Evolutionary conservation across 2,329 filamentous ascomycete genomes (phyloP), one percentile per base, ranked within the genome.

Genomic region (Penicillium vulpinum): DNA sequence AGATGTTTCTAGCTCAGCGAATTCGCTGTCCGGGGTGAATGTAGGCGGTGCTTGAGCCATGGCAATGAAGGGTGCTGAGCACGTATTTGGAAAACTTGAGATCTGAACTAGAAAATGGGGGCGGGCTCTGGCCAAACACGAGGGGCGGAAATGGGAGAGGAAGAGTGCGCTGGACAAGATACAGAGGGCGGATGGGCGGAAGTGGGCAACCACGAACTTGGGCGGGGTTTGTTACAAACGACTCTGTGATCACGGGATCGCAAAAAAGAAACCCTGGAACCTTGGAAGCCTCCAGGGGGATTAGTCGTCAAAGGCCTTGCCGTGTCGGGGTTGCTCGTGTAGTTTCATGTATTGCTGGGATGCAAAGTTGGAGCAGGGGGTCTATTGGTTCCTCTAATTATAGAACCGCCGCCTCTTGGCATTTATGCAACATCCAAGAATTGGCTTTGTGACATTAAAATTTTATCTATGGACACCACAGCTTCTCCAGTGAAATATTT

Each of bases 1-100:
- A 13, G 71, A 67, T 4, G 73, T 73, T 35, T 73, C 70, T 4
- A 73, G 62, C 6, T 68, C 65, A 28, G 70, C 57, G 31, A 71
- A 71, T 31, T 72, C 70, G 47, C 58, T 66, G 44, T 72, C 69
- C 1, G 70, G 69, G 0, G 70, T 71, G 54, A 36, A 36, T 9
- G 18, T 10, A 31, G 18, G 44, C 11, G 44, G 29, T 24, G 18
- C 29, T 47, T 47, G 29, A 35, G 44, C 44, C 44, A 47, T 47
- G 31, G 29, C 29, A 24, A 8, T 26, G n/a, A n/a, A 45, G 15
- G 16, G 15, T 26, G 16, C 16, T 22, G 45, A 31, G 45, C 45
- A 21, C 18, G 21, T 35, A 47, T 15, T 36, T 33, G 31, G 22
- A 21, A 11, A 15, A 35, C 31, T 33, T 24, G 29, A 35, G 18